Conservation (phyloP, 2,329 filamentous ascomycete species). For the Cercospora berteroae region DNA sequence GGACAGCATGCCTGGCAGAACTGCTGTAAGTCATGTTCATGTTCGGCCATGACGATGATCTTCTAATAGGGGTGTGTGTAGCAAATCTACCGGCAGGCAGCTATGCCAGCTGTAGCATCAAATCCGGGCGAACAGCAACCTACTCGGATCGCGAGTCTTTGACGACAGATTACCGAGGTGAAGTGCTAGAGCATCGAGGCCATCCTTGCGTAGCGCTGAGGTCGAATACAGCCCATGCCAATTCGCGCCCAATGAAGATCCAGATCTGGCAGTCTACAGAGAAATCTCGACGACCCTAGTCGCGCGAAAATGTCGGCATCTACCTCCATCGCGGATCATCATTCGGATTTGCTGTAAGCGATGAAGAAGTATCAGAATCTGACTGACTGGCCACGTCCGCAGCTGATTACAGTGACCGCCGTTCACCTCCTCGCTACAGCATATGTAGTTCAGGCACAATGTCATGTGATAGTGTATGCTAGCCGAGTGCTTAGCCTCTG, state of each 20-base stretch:
- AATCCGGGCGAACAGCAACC: not conserved
- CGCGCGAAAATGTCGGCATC: not conserved
- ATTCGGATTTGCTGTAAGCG: conserved; percentile 1
- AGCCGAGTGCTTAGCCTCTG: not conserved
- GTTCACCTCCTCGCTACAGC: not conserved
- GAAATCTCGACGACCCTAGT: not conserved
- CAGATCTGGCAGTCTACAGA: not conserved
- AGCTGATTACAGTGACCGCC: not conserved
- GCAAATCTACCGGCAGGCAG: not conserved
- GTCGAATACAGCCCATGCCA: not conserved
- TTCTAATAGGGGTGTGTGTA: not conserved
- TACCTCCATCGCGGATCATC: not conserved
- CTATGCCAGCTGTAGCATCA: not conserved
- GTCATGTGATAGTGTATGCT: not conserved
- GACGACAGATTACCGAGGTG: not conserved
- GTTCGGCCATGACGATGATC: not conserved
- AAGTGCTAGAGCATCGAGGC: not conserved
- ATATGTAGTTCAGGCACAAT: not conserved
- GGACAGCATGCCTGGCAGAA: not conserved
- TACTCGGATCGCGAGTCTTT: not conserved
- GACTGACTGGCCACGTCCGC: not conserved
- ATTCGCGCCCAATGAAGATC: not conserved
- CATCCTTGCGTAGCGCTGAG: not conserved
- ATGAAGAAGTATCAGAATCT: not conserved
- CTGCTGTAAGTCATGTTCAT: not conserved